Conservation (phyloP, 345 rosid genomes). For the Ceriops decandra region DNA sequence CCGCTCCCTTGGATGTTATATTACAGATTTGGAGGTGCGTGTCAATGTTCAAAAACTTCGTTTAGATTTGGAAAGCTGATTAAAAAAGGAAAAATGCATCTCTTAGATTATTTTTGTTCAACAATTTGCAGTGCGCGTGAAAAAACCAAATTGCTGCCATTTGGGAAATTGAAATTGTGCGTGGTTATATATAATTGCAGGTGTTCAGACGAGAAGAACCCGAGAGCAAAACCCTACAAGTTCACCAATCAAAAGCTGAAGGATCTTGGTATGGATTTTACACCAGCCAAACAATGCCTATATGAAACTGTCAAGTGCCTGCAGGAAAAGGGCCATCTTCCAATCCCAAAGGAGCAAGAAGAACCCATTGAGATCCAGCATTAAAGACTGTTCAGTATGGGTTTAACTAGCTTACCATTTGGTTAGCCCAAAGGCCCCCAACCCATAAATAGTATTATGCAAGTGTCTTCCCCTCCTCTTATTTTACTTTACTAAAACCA, state of each 20-base stretch:
- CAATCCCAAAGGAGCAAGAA: constrained; percentile 44
- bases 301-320: constrained; percentile 87
- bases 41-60: too few relatives aligned
- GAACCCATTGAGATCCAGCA: constrained; percentile 27
- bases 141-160: background rate
- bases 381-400: constrained; percentile 1
- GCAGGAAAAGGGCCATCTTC: constrained; percentile 83
- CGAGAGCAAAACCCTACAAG: constrained; percentile 70
- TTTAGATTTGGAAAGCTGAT: too few relatives aligned
- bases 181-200: constrained; percentile 28
- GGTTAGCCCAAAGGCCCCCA: too few relatives aligned
- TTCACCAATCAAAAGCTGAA: constrained; percentile 73
- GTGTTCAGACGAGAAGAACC: constrained; percentile 88
- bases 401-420: background rate
- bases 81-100: background rate
- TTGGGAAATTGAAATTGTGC: background rate
- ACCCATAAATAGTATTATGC: too few relatives aligned
- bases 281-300: constrained; percentile 69
- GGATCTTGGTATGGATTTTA: constrained; percentile 74
- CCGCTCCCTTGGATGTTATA: too few relatives aligned
- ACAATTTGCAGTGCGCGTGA: too few relatives aligned
- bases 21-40: too few relatives aligned
- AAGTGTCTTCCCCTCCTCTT: too few relatives aligned
- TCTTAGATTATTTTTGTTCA: background rate
- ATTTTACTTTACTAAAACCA: too few relatives aligned